Base-by-base conservation (phyloP, 768 basidiomycete genomes). In the Lactarius vividus region DNA sequence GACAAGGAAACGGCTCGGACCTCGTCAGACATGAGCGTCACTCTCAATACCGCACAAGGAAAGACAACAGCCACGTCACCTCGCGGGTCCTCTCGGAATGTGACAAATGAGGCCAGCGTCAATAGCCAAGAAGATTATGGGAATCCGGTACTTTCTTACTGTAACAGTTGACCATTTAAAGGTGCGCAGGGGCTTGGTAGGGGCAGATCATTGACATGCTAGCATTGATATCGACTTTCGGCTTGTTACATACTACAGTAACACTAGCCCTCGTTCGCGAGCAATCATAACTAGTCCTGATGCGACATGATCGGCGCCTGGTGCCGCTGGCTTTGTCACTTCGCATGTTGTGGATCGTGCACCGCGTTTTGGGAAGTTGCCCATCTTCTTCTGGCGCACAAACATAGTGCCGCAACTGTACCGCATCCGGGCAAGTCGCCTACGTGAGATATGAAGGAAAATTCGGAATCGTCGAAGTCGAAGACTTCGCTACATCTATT, bases 401-500 rank as follows among this genome's bases (percentile, higher is more conserved):
- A 10, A 20, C 23, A 59, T 46, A 3, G 23, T 56, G 9, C 42
- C 35, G 20, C 63, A 49, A 59, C 33, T 0, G 33, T 56, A 16
- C 42, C 37, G 13, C 63, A 49, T 31, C 28, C 46, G 7, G 11
- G 18, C 16, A 39, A 46, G 23, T 18, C 37, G 49, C 63, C 9
- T 64, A 59, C 28, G 63, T 23, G 20, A 15, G 9, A 7, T 59
- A 52, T 49, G 63, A 44, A 5, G 35, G 52, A 37, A 59, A 58
- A 18, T 52, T 64, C 28, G 63, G 59, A 39, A 35, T 64, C 16
- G 63, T 28, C n/a, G 55, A 33, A 18, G 23, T 58, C 44, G 35
- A 58, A 8, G 63, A 59, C 37, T 40, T 59, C 15, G 57, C 46
- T 26, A 52, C 46, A 13, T 59, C 63, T 2, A 26, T 58, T 44